Evolutionary conservation across 2,329 filamentous ascomycete genomes (phyloP), one percentile per base, ranked within the genome.

Genomic region (Alternaria dauci): DNA sequence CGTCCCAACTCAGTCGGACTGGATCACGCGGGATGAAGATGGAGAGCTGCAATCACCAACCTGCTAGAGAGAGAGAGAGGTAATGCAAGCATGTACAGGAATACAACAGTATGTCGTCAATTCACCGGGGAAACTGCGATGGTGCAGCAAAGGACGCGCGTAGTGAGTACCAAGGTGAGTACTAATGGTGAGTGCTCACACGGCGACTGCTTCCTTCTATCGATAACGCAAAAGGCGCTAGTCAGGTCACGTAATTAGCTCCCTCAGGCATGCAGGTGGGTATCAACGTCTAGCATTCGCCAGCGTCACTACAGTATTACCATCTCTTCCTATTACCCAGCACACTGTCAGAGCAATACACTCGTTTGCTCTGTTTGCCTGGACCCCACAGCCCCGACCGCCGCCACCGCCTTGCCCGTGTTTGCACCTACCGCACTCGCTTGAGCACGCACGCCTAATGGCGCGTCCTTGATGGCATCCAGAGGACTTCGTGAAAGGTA

Each of bases 401-500:
- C 46, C 25, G 44, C 47, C 48, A 36, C 58, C 42, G 47, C 46
- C 44, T 58, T 57, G 52, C 55, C 56, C 62, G 64, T 65, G 61
- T 67, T 66, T 71, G 66, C 61, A 63, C 63, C 61, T 65, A 69
- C 73, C 66, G 67, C 73, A 71, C 68, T 75, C 75, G 73, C 76
- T 76, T 73, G 69, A 69, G 69, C 72, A 71, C 72, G 69, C 72
- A 71, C 72, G 73, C 75, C 73, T 75, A 76, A 79, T 78, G 76
- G 76, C 76, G 71, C 61, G 61, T 63, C 70, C 70, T 68, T 72
- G 68, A 70, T 75, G 71, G 69, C 71, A 64, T 69, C 70, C 52
- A 59, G 57, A 65, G 67, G 66, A 66, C 58, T 59, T 71, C 67
- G 67, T 71, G 59, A 71, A 70, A 70, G 69, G 57, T 59, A 59